Base-by-base conservation (phyloP, 495 filamentous ascomycete species). In the Penicillium angulare region DNA sequence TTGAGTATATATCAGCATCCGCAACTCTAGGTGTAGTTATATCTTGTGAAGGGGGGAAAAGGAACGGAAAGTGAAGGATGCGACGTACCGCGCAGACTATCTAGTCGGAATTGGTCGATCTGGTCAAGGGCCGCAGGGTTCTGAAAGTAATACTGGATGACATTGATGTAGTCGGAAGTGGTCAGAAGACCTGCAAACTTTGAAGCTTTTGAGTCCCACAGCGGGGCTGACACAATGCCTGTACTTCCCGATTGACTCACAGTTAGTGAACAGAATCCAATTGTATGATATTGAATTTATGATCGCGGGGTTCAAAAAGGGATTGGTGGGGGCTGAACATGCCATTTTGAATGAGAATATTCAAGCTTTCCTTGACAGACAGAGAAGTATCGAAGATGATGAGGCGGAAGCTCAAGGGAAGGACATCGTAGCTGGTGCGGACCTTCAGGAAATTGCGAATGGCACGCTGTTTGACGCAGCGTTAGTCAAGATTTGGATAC, bases 61-160 rank as follows among this genome's bases (percentile, higher is more conserved):
- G 12, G 26, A 3, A 27, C 20, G n/a, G n/a, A 38, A 38, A 15
- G 7, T 15, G 1, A 38, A 38, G 17, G 32, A 38, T 15, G 18
- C 44, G 7, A 59, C 69, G 36, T 50, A 96, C 92, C 91, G 79
- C 92, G 80, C 43, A 99, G 83, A 62, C 89, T 96, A 74, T 89
- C 91, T 42, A 99, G 74, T 27, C 89, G 88, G 71, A 99, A 97
- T 63, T 96, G 87, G 62, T 97, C 93, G 62, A 97, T 86, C 62
- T 91, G 80, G 48, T 85, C 83, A 46, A 99, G 79, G 10, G 89
- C 86, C 36, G 92, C 89, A 13, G 95, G 95, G 59, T 92, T 95
- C 72, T 97, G 92, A 84, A 93, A 97, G 75, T 97, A 97, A 69
- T 97, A 99, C 71, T 97, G 95, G 45, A 99, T 95, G 47, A 99